Evolutionary conservation across 352 stramenopile species (phyloP), one percentile per base, ranked within the genome.

Genomic region (Phytopythium helicoides): DNA sequence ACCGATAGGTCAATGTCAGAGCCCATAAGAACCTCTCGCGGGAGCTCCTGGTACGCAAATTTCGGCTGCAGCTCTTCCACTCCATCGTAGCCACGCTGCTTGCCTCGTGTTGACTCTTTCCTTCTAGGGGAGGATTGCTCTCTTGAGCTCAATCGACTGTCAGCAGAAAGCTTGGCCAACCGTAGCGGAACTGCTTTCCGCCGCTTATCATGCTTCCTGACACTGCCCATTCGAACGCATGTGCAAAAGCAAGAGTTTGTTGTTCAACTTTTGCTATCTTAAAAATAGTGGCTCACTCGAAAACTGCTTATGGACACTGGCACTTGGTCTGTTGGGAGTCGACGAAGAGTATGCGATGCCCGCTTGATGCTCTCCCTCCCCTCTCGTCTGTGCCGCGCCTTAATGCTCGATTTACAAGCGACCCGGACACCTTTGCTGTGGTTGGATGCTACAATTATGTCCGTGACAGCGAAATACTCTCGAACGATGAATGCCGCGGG

Each of bases 401-500:
- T 9, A 33, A 33, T 9, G 28, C 5, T 33, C 9, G 28, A 9
- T 9, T 10, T 10, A 33, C 28, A 33, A 33, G 28, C 28, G 28
- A 33, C 28, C 28, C 28, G 9, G 28, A 5, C 28, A 33, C 28
- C 28, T 12, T 12, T 21, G 26, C 18, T 22, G 12, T 10, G 11
- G 6, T 11, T 14, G 28, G 18, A 26, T 22, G 0, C 25, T 2
- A 6, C 10, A 2, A 19, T 56, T 38, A 56, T 25, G 38, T 47
- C 40, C 68, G 56, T 11, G 68, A 78, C 18, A 78, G 68, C n/a
- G 68, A 78, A 45, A 92, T 89, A 61, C 81, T 92, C 60, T 92
- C 81, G 47, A 92, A 92, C 3, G 78, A 89, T 23, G 78, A 89
- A 46, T 89, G 71, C 49, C 72, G 71, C 54, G 81, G 64, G 60